These are phyloP conservation scores for Physcomitrium patens DNA, from an alignment of 225 moss, liverwort and hornwort genomes.

Conservation along the genomic window DNA sequence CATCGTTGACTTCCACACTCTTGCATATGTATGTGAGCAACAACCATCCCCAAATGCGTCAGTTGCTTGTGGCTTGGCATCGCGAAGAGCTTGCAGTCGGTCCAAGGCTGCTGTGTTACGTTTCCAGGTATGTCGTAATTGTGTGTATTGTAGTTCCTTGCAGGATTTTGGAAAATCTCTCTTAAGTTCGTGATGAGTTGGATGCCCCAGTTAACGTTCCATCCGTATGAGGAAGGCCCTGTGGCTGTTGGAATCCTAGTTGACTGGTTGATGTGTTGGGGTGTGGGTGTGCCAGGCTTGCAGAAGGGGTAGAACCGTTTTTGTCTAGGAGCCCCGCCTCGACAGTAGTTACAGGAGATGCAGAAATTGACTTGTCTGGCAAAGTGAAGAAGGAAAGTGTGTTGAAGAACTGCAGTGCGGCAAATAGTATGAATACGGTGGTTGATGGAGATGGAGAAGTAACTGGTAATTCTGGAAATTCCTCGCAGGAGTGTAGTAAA, in stretches of 20 bases:
- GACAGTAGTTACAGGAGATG: conserved; percentile 21
- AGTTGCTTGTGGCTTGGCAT: conserved; percentile 86
- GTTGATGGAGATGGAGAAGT: conserved; percentile 58
- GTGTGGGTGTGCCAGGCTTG: conserved; percentile 53
- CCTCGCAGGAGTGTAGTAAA: conserved; percentile 49
- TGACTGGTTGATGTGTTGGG: not conserved
- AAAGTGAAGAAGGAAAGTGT: conserved; percentile 44
- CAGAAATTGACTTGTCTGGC: conserved; percentile 35
- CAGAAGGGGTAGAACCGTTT: conserved; percentile 59
- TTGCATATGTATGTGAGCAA: conserved; percentile 76
- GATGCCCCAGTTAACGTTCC: too few relatives aligned
- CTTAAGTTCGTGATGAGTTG: not conserved
- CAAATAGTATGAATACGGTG: conserved; percentile 38
- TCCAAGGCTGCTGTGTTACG: conserved; percentile 85
- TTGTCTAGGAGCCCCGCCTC: conserved; percentile 30
- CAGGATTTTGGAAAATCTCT: not conserved
- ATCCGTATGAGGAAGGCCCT: not conserved
- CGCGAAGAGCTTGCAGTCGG: conserved; percentile 84
- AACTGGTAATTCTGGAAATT: conserved; percentile 57
- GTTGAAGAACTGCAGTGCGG: conserved; percentile 26
- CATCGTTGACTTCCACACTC: conserved; percentile 73
- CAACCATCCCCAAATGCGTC: conserved; percentile 76
- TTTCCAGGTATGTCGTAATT: conserved; percentile 57
- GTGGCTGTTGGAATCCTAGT: not conserved
- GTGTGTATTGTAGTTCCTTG: not conserved